A percentile compares a stretch with the other conserved stretches of the same genome.
Evolutionary conservation across 306 rosid species (phyloP).

Genomic region (Cicer cuneatum): DNA sequence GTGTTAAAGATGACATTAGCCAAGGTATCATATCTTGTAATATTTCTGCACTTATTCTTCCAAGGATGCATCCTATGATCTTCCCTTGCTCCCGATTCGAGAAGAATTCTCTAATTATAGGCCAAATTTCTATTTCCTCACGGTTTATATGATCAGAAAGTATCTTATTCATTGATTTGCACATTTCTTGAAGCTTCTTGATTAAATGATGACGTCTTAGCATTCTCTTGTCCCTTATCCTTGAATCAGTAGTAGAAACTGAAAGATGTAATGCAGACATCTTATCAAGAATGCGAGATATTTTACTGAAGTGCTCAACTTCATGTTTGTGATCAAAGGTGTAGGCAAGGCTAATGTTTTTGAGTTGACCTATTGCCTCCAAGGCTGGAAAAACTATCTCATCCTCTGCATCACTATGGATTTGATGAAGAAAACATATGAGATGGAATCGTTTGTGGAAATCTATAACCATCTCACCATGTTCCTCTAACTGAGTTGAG

Average conservation of each 20-base stretch:
- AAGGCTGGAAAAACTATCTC: slow-evolving; percentile 94
- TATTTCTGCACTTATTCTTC: slow-evolving; percentile 77
- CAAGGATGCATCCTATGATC: slow-evolving; percentile 82
- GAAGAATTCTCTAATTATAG: slow-evolving; percentile 71
- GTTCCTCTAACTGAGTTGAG: slow-evolving; percentile 74
- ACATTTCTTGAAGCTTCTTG: slow-evolving; percentile 69
- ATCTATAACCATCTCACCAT: slow-evolving; percentile 59
- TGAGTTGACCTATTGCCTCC: slow-evolving; percentile 73
- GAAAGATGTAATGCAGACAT: slow-evolving; percentile 61
- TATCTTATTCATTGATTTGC: slow-evolving; percentile 69
- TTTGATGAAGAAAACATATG: slow-evolving; percentile 69
- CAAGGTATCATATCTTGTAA: slow-evolving; percentile 94
- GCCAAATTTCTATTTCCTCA: slow-evolving; percentile 90
- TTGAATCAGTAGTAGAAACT: slow-evolving; percentile 50
- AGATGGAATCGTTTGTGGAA: slow-evolving; percentile 69
- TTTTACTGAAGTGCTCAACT: slow-evolving; percentile 59
- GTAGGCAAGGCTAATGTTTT: slow-evolving; percentile 88
- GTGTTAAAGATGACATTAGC: slow-evolving; percentile 81
- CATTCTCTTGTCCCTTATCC: slow-evolving; percentile 49
- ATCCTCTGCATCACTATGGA: slow-evolving; percentile 92
- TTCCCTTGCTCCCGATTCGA: slow-evolving; percentile 78
- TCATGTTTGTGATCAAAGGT: slow-evolving; percentile 83
- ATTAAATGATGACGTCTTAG: slow-evolving; percentile 57
- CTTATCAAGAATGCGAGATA: slow-evolving; percentile 72
- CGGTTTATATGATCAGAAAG: slow-evolving; percentile 70